A percentile compares a stretch with the other conserved stretches of the same genome.
Evolutionary conservation across 164 flowering plant species (phyloP).

Genomic region (Echeveria elegans): DNA sequence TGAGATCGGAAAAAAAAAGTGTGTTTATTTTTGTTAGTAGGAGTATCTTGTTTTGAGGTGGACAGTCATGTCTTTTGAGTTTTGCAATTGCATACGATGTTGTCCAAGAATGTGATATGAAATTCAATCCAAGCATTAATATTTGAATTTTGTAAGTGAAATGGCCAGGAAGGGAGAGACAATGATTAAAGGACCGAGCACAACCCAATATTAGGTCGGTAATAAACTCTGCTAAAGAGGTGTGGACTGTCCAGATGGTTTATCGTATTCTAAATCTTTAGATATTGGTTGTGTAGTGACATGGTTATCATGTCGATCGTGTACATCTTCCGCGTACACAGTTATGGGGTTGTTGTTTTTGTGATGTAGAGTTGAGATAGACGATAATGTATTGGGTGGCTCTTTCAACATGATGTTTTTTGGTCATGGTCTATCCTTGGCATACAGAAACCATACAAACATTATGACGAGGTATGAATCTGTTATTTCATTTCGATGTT

Average conservation of each 20-base stretch:
- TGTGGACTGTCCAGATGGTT: neutral
- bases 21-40: too few relatives aligned
- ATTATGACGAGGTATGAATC: constrained; percentile 55
- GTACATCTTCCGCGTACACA: neutral
- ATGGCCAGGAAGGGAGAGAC: constrained; percentile 70
- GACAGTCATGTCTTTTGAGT: too few relatives aligned
- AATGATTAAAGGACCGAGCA: constrained; percentile 71
- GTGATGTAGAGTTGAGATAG: constrained; percentile 72
- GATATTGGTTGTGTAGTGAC: neutral
- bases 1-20: too few relatives aligned
- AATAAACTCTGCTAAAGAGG: neutral
- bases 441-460: constrained; percentile 75
- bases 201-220: constrained; percentile 52
- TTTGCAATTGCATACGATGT: too few relatives aligned
- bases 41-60: too few relatives aligned
- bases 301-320: neutral
- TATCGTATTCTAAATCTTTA: too few relatives aligned
- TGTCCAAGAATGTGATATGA: too few relatives aligned
- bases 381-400: constrained; percentile 62
- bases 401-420: constrained; percentile 92
- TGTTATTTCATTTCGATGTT: neutral
- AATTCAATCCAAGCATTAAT: too few relatives aligned
- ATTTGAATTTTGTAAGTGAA: neutral
- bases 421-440: constrained; percentile 71
- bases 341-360: neutral